Conservation (phyloP, 768 basidiomycete genomes). For the Trametes punicea region DNA sequence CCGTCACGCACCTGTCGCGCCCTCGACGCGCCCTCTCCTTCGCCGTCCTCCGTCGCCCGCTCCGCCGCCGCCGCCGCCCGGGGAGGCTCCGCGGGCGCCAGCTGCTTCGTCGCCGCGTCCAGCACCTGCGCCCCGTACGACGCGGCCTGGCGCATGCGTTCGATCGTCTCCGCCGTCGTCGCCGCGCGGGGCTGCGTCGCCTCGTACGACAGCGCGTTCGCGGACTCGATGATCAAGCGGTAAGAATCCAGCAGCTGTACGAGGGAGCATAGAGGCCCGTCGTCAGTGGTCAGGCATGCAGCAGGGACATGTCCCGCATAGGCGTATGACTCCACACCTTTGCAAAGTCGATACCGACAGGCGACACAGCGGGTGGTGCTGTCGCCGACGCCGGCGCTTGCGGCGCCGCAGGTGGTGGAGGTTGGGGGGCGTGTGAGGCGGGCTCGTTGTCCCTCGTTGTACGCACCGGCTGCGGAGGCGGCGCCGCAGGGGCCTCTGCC, state of each 20-base stretch:
- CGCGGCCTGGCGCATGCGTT: conserved; percentile 45
- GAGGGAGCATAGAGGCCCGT: not conserved
- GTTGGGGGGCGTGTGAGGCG: not conserved
- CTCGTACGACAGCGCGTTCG: conserved; percentile 29
- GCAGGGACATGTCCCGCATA: too few species aligned
- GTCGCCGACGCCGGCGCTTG: conserved; percentile 25
- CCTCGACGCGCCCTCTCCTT: conserved; percentile 21
- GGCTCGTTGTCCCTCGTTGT: conserved; percentile 1
- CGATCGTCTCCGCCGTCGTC: conserved; percentile 34
- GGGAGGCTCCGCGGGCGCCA: conserved; percentile 17
- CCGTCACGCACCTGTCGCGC: conserved; percentile 26
- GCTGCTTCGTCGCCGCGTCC: conserved; percentile 33
- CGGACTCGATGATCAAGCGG: conserved; percentile 41
- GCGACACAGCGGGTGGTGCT: conserved; percentile 21
- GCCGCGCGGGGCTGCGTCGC: conserved; percentile 23
- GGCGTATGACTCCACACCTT: conserved; percentile 32
- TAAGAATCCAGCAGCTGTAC: conserved; percentile 44
- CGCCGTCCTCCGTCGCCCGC: conserved; percentile 25
- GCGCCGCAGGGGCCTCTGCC: conserved; percentile 3
- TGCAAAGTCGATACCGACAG: conserved; percentile 37
- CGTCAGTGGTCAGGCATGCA: not conserved
- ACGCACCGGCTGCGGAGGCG: not conserved
- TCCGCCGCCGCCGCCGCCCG: conserved; percentile 13
- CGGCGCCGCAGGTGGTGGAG: conserved; percentile 29
- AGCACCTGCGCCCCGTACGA: conserved; percentile 41